Percentiles rank a stretch among this genome's conserved stretches.
Evolutionary conservation across 129 eudicot genomes (phyloP).

Genomic region (Saussurea involucrata): DNA sequence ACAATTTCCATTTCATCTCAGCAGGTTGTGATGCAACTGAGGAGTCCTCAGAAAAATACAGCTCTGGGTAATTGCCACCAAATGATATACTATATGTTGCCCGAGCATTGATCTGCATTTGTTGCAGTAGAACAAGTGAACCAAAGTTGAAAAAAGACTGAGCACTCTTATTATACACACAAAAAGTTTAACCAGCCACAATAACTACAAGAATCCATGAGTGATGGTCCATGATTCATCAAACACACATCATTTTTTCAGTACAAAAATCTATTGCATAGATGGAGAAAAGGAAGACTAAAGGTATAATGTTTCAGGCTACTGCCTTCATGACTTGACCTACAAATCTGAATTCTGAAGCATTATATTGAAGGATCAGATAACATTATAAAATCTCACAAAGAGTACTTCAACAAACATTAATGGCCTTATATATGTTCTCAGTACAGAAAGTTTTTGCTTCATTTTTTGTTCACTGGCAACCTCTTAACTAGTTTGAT

Average conservation of each 20-base stretch:
- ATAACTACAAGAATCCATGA: conserved; percentile 13
- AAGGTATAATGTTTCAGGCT: neutral
- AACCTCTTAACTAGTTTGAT: neutral
- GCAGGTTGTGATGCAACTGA: conserved; percentile 33
- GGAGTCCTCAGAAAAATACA: conserved; percentile 41
- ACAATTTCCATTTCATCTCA: conserved; percentile 63
- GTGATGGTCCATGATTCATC: neutral
- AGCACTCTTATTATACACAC: neutral
- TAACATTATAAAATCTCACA: neutral
- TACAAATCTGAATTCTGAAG: neutral
- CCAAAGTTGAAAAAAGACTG: neutral
- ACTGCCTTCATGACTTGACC: conserved; percentile 8
- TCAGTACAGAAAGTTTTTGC: neutral
- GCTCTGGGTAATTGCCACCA: conserved; percentile 77
- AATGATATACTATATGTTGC: conserved; percentile 83
- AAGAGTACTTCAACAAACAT: conserved; percentile 7
- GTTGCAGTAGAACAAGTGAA: conserved; percentile 16
- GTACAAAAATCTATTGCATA: neutral
- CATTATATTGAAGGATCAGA: neutral
- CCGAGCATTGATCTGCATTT: conserved; percentile 79
- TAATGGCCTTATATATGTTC: neutral
- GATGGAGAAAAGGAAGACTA: neutral
- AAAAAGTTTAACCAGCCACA: neutral
- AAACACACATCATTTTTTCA: neutral
- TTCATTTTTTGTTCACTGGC: neutral